A percentile compares a stretch with the other conserved stretches of the same genome.
These are phyloP conservation scores for Cystofilobasidium ferigula DNA, from an alignment of 768 basidiomycete species.

Conservation along the genomic window DNA sequence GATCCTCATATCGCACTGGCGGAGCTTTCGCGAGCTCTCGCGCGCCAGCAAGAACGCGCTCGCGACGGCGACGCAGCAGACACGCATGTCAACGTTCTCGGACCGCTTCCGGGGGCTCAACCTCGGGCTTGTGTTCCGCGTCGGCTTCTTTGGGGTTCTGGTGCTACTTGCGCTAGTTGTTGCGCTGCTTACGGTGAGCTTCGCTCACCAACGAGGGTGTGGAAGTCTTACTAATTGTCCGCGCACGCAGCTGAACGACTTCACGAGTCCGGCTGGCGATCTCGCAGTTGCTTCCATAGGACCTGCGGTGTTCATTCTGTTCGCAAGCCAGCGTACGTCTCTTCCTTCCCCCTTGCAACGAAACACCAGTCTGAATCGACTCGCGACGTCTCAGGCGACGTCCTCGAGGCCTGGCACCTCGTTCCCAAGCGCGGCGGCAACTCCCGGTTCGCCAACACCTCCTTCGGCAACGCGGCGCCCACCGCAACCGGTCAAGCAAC, in stretches of 20 bases:
- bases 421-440: neutral
- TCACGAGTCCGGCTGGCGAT: neutral
- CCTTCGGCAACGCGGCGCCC: too few relatives aligned
- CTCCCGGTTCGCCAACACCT: neutral
- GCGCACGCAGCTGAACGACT: neutral
- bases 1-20: neutral
- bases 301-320: neutral
- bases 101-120: neutral
- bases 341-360: neutral
- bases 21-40: neutral
- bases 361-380: neutral
- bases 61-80: neutral
- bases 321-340: neutral
- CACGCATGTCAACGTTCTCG: neutral
- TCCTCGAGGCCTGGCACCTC: neutral
- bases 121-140: neutral
- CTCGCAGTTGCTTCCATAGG: neutral
- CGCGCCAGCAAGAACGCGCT: neutral
- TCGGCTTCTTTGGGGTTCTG: neutral
- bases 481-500: too few relatives aligned
- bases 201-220: neutral
- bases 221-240: neutral
- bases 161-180: neutral
- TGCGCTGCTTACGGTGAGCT: neutral
- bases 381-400: neutral